A percentile compares a stretch with the other conserved stretches of the same genome.
phyloP scores from a whole-genome alignment of 805 yeast species.

The Saturnispora zaruensis region DNA sequence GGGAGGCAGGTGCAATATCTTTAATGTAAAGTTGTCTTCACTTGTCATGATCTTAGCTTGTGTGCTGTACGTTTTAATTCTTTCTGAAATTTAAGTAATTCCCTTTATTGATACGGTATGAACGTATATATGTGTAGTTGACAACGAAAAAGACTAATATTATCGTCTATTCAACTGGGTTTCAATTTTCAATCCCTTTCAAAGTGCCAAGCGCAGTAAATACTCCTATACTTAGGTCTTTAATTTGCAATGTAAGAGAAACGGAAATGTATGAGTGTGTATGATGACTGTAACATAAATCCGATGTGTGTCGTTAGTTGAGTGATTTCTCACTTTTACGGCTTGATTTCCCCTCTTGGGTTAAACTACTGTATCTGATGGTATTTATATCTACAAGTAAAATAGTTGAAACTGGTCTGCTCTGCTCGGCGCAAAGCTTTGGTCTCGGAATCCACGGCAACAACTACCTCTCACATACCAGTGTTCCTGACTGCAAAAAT shows the following conservation, averaged over 20 bases:
- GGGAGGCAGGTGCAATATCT: not conserved
- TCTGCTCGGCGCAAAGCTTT: not conserved
- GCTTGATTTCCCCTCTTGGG: not conserved
- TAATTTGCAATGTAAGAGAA: not conserved
- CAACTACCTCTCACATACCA: not conserved
- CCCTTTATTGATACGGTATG: not conserved
- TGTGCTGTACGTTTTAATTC: not conserved
- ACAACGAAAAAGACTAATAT: not conserved
- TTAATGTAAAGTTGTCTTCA: not conserved
- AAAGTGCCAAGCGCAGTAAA: not conserved
- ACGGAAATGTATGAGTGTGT: not conserved
- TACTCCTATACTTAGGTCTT: not conserved
- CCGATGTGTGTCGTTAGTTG: not conserved
- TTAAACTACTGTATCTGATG: not conserved
- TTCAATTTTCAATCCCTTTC: not conserved
- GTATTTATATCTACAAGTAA: not conserved
- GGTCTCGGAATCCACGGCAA: not conserved
- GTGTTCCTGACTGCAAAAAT: not conserved
- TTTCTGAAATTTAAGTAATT: no score
- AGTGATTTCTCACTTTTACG: constrained; percentile 2
- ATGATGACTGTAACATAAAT: not conserved
- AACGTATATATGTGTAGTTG: not conserved
- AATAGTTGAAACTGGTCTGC: not conserved
- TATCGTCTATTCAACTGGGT: not conserved
- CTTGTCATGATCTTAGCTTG: not conserved